Base-by-base conservation (phyloP, 768 basidiomycete genomes). In the Lentinula aciculospora region DNA sequence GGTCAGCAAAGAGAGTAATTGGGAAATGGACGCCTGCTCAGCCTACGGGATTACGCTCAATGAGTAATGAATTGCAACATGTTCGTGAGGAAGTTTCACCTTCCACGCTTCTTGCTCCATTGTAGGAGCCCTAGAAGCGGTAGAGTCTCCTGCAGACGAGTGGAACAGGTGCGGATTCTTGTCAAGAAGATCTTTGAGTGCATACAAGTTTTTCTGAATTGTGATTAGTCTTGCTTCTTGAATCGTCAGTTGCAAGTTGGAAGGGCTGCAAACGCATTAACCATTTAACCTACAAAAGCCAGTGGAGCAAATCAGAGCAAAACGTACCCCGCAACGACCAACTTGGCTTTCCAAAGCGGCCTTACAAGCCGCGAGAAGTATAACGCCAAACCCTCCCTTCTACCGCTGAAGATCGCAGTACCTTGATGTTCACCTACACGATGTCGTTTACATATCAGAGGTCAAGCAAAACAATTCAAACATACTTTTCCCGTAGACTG, bases 61-160 rank as follows among this genome's bases (percentile, higher is more conserved):
- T 65, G 44, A 57, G 59, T 47, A 23, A 13, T n/a, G 19, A 7
- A 19, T 17, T 32, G n/a, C 25, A 21, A 19, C 13, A 27, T 36
- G 39, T 7, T 17, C 21, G 44, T 56, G n/a, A 28, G 37, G 56
- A 17, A 49, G 60, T 62, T 3, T 28, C 46, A 92, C 92, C 81
- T 89, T 90, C 89, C 90, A 92, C 4, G 92, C 92, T 70, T 93
- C 93, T 67, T 92, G 88, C 61, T 92, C 91, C 34, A 81, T 79
- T 4, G 79, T 79, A 17, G 80, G 72, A 3, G 81, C 74, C 1
- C 88, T 81, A 59, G 78, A 79, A 4, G 81, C 78, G 3, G 80
- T 72, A 40, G 81, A 73, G 63, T 92, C 89, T 31, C 84, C 85
- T 2, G 88, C 84, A n/a, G 87, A 81, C 10, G 85, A 88, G 67